Evolutionary conservation across 208 protist genomes (phyloP), one percentile per base, ranked within the genome.

Genomic region (Porcisia hertigi): DNA sequence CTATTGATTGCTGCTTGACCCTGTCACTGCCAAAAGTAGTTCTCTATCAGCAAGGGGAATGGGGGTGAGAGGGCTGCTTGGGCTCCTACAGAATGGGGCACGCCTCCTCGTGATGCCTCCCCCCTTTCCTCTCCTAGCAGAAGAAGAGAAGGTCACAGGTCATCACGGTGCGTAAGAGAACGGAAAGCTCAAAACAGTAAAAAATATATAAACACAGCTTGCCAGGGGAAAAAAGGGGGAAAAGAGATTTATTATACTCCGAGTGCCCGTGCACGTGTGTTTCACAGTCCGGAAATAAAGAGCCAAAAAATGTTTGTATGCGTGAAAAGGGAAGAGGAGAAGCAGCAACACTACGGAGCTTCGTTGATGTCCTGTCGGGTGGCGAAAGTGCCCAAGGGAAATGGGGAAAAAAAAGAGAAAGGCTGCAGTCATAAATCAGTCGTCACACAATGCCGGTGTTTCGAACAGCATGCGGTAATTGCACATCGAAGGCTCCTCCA

Each of bases 381-480:
- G 11, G 11, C 47, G 5, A 52, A 52, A 52, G 25, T 3, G n/a
- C 3, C 39, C 30, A 43, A 8, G n/a, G 6, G 54, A 55, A 70
- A 20, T 1, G 2, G 11, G 47, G 6, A 55, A 41, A n/a, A 70
- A 67, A 64, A 64, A 64, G 6, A 60, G 14, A 64, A 70, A 3
- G 53, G 25, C 20, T 14, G 11, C 6, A 8, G 25, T 60, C 52
- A 20, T 53, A 8, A 39, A 47, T 73, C 67, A 76, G 39, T 90
- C 87, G 59, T 92, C 85, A 59, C 92, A 96, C 43, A 89, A 59
- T 0, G 88, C 90, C 14, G 90, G 90, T 14, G 90, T 94, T 55
- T 94, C 83, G 78, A 94, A 94, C 16, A 91, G 81, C 83, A 96
- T 87, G 58, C 49, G 62, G 74, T 96, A 96, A n/a, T 73, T 82